Conservation (phyloP, 257 asterid species). For the Solanum ossicruentum region DNA sequence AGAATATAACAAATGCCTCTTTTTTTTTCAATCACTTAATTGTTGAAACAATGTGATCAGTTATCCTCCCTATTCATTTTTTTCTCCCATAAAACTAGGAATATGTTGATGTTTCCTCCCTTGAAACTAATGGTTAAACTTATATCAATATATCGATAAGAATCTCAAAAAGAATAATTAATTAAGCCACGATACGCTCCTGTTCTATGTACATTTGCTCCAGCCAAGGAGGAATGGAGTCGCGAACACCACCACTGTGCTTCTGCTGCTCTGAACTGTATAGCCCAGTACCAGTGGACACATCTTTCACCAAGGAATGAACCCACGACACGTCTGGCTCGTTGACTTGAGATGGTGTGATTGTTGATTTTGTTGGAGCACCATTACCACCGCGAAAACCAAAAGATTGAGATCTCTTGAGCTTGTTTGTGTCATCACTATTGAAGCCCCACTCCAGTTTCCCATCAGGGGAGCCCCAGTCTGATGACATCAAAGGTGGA, state of each 20-base stretch:
- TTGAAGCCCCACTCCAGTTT: constrained; percentile 84
- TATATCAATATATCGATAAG: background rate
- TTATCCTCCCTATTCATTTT: background rate
- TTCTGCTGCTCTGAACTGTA: constrained; percentile 27
- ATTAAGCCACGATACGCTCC: constrained; percentile 66
- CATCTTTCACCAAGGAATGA: constrained; percentile 61
- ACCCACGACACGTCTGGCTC: constrained; percentile 93
- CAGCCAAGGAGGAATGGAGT: constrained; percentile 43
- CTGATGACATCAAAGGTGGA: constrained; percentile 23
- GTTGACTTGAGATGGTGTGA: constrained; percentile 1
- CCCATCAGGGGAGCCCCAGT: constrained; percentile 80
- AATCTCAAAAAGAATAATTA: background rate
- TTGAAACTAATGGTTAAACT: background rate
- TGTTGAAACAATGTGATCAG: constrained; percentile 5
- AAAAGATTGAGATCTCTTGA: constrained; percentile 20
- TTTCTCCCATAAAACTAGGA: background rate
- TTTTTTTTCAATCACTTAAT: background rate
- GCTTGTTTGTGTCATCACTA: constrained; percentile 61
- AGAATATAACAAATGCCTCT: background rate
- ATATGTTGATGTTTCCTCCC: background rate
- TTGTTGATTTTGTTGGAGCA: background rate
- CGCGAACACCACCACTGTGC: constrained; percentile 18
- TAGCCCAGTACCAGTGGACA: constrained; percentile 18
- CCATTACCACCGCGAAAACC: constrained; percentile 15
- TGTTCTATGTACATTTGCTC: constrained; percentile 91